Conservation (phyloP, 768 basidiomycete genomes). For the Nevesoporus exiguus region DNA sequence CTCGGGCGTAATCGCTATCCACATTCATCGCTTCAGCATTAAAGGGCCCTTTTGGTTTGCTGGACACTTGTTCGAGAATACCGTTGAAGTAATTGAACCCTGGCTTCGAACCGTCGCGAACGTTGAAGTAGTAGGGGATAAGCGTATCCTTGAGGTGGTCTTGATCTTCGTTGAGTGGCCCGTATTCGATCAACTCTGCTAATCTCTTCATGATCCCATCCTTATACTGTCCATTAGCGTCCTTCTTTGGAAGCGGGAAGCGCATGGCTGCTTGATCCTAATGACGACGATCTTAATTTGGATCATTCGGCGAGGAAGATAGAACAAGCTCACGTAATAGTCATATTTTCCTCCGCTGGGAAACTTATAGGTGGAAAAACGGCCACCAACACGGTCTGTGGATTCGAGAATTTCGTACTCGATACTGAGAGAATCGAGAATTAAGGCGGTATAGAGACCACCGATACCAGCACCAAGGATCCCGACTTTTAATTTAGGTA, state of each 20-base stretch:
- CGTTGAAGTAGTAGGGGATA: slow-evolving; percentile 16
- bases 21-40: slow-evolving; percentile 7
- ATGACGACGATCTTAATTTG: not conserved
- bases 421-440: slow-evolving; percentile 16
- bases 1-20: slow-evolving; percentile 6
- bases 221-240: slow-evolving; percentile 12
- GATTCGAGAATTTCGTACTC: slow-evolving; percentile 46
- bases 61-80: slow-evolving; percentile 4
- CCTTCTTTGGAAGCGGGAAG: slow-evolving; percentile 9
- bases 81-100: slow-evolving; percentile 11
- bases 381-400: slow-evolving; percentile 37
- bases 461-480: slow-evolving; percentile 21
- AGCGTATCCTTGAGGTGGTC: slow-evolving; percentile 18
- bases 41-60: slow-evolving; percentile 1
- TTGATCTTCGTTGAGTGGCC: not conserved
- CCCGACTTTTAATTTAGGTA: slow-evolving; percentile 11
- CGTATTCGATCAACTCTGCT: slow-evolving; percentile 30
- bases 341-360: not conserved
- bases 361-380: not conserved
- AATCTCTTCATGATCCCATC: slow-evolving; percentile 29
- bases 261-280: not conserved
- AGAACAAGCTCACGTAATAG: not conserved
- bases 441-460: slow-evolving; percentile 42
- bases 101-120: slow-evolving; percentile 9
- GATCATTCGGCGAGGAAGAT: not conserved